phyloP scores from a whole-genome alignment of 306 rosid species.

The Quercus dentata region DNA sequence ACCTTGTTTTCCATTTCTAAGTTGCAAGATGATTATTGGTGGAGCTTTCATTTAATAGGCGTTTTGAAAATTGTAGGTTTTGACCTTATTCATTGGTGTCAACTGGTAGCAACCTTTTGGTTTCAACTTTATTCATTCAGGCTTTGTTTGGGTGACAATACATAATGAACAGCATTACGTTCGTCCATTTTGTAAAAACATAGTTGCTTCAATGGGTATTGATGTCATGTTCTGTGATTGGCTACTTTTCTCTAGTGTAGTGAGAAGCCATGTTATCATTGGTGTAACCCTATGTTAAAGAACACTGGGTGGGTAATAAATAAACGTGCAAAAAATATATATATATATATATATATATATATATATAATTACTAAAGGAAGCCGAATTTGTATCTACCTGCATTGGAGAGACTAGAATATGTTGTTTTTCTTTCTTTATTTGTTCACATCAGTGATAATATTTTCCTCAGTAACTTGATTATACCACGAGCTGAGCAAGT shows the following conservation, averaged over 20 bases:
- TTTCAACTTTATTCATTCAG: background rate
- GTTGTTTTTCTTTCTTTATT: background rate
- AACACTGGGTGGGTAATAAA: background rate
- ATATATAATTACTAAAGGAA: background rate
- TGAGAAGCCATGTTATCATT: background rate
- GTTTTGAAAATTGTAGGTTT: too few relatives aligned
- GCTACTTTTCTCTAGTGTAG: background rate
- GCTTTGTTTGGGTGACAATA: background rate
- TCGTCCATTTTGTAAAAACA: background rate
- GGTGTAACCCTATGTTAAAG: background rate
- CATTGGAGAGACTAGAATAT: background rate
- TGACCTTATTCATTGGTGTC: too few relatives aligned
- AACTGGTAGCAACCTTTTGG: background rate
- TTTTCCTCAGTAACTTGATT: constrained; percentile 4
- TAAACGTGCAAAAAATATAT: background rate
- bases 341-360: too few relatives aligned
- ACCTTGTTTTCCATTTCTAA: too few relatives aligned
- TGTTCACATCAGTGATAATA: background rate
- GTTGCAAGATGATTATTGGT: background rate
- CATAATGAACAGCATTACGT: background rate
- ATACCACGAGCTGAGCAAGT: constrained; percentile 82
- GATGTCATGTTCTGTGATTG: background rate
- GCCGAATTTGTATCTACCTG: background rate
- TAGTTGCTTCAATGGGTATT: background rate
- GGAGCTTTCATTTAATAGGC: background rate